A percentile compares a stretch with the other conserved stretches of the same genome.
Conservation (phyloP, 352 stramenopile genomes). For the Pythium aristosporum region DNA sequence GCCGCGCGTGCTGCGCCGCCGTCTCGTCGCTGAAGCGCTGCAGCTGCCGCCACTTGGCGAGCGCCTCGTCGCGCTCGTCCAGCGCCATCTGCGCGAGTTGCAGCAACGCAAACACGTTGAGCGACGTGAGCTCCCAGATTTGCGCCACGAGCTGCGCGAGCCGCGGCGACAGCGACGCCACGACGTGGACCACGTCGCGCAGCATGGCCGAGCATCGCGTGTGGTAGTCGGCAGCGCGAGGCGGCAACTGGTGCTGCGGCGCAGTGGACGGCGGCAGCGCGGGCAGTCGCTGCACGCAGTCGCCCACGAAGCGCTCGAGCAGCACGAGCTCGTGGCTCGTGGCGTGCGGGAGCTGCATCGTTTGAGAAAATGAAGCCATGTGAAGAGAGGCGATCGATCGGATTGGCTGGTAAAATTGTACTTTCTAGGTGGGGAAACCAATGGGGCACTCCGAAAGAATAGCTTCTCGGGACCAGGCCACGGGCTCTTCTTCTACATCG, state of each 20-base stretch:
- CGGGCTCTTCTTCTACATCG: background rate
- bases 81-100: conserved; percentile 43
- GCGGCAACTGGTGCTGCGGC: conserved; percentile 35
- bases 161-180: conserved; percentile 49
- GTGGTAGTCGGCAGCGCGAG: conserved; percentile 45
- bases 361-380: conserved; percentile 13
- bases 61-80: conserved; percentile 35
- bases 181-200: conserved; percentile 39
- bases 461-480: no score
- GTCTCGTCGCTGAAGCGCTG: conserved; percentile 37
- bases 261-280: conserved; percentile 27
- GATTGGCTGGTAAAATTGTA: conserved; percentile 21
- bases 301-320: conserved; percentile 59
- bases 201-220: conserved; percentile 54
- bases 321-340: conserved; percentile 49
- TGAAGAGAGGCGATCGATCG: background rate
- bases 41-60: conserved; percentile 29
- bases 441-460: background rate
- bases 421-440: conserved; percentile 4
- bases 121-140: conserved; percentile 61
- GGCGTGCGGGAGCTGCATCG: conserved; percentile 25
- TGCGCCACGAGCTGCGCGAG: conserved; percentile 49
- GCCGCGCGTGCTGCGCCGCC: conserved; percentile 29
- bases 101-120: conserved; percentile 66
- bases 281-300: conserved; percentile 49